Evolutionary conservation across 1,284 basidiomycete species (phyloP).

Genomic region (Albatrellus sp.): DNA sequence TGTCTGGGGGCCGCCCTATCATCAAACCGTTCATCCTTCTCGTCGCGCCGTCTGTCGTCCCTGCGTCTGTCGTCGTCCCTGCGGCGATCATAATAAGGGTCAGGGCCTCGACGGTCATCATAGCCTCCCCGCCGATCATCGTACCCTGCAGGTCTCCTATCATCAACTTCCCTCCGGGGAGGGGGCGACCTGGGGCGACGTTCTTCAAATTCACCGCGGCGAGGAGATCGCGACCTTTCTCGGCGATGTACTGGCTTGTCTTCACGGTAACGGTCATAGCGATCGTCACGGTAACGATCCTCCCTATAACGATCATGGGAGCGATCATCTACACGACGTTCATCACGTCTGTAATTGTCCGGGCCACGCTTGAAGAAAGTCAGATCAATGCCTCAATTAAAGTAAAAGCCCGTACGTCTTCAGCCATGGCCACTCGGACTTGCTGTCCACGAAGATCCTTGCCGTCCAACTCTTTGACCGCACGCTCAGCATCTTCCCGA

Average conservation of each 20-base stretch:
- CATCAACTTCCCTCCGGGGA: constrained; percentile 61
- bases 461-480: constrained; percentile 76
- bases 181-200: constrained; percentile 72
- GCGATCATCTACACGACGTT: constrained; percentile 37
- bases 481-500: constrained; percentile 82
- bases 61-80: constrained; percentile 60
- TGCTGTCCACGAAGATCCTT: constrained; percentile 71
- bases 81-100: constrained; percentile 67
- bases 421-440: constrained; percentile 64
- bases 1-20: constrained; percentile 52
- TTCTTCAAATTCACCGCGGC: constrained; percentile 39
- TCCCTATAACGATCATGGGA: constrained; percentile 30
- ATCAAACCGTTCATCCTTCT: constrained; percentile 66
- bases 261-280: constrained; percentile 23
- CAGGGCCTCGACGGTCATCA: constrained; percentile 65
- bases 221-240: constrained; percentile 65
- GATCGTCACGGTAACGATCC: constrained; percentile 32
- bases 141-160: constrained; percentile 76
- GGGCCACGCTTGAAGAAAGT: constrained; percentile 39
- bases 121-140: constrained; percentile 67
- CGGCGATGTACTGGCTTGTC: constrained; percentile 34
- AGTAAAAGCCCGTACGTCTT: constrained; percentile 34
- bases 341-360: constrained; percentile 56
- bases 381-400: constrained; percentile 1
- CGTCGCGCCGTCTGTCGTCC: constrained; percentile 64